Base-by-base conservation (phyloP, 768 basidiomycete genomes). In the Boletellus ananas region DNA sequence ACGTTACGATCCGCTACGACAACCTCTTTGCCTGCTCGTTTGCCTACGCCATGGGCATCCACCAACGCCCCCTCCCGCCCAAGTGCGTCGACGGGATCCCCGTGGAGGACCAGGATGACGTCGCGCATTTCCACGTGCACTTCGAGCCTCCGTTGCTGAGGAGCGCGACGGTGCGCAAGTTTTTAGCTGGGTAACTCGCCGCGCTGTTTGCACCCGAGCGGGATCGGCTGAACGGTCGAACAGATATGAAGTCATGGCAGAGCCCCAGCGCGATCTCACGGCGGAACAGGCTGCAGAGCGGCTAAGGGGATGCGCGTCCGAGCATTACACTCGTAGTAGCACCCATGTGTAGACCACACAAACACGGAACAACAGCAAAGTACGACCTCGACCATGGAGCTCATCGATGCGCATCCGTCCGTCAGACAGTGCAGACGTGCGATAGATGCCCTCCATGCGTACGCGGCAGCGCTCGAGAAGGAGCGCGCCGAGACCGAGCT, bases 1-100 rank as follows among this genome's bases (percentile, higher is more conserved):
- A 69, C 4, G 63, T 88, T 25, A 84, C 85, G 7, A 79, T 75
- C 47, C 79, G 80, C 45, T 90, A 88, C 57, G 89, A 88, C 60
- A 89, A 87, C 59, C 70, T 92, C 27, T 92, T 92, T 64, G 78
- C 77, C 6, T 92, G 89, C 64, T 87, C 90, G 0, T 96, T 95
- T 68, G 86, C 90, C 1, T 96, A 95, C 66, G 93, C 90, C 7
- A 94, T 95, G 90, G 94, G 94, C 33, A 79, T 95, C 41, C 94
- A 95, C 62, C 94, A 96, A 65, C 79, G 85, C 2, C 87, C 91
- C 6, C 61, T 80, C 3, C 80, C 85, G 9, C 66, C 70, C 6
- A 51, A 54, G 18, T 49, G 59, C 36, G 64, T 65, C 16, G 65
- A 71, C 10, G 61, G 56, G 12, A 38, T 16, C 11, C n/a, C 52